phyloP scores from a whole-genome alignment of 352 stramenopile species.

The Phytophthora sojae region DNA sequence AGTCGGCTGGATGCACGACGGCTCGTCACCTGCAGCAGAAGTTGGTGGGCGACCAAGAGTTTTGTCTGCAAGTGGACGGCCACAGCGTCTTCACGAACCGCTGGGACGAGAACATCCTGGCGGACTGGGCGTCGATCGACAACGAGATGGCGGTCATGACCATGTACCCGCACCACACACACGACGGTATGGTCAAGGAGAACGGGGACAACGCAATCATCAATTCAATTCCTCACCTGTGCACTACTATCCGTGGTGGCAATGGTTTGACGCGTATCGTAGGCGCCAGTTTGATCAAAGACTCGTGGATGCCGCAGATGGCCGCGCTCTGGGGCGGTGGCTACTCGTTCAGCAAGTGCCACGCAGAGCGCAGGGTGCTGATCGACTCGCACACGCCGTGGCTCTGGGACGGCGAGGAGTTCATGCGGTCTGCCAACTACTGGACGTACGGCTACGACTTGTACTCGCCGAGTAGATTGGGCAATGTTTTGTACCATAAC shows the following conservation, averaged over 20 bases:
- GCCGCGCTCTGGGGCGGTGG: slow-evolving; percentile 74
- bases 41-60: slow-evolving; percentile 70
- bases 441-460: slow-evolving; percentile 77
- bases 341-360: slow-evolving; percentile 82
- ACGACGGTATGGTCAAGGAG: slow-evolving; percentile 68
- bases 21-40: slow-evolving; percentile 81
- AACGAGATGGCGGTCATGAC: slow-evolving; percentile 87
- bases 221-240: slow-evolving; percentile 73
- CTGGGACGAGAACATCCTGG: slow-evolving; percentile 74
- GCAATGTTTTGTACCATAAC: slow-evolving; percentile 72
- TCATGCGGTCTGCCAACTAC: slow-evolving; percentile 60
- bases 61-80: slow-evolving; percentile 83
- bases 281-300: slow-evolving; percentile 76
- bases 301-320: slow-evolving; percentile 71
- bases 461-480: slow-evolving; percentile 61
- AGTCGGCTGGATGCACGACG: slow-evolving; percentile 75
- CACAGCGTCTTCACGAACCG: slow-evolving; percentile 86
- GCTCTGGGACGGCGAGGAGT: slow-evolving; percentile 77
- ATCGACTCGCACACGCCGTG: slow-evolving; percentile 80
- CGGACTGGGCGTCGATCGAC: slow-evolving; percentile 67
- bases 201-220: slow-evolving; percentile 77
- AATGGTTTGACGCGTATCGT: slow-evolving; percentile 67
- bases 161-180: slow-evolving; percentile 77
- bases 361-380: slow-evolving; percentile 67
- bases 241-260: slow-evolving; percentile 61